Conservation (phyloP, 208 protist genomes). For the Trypanosoma lewisi region DNA sequence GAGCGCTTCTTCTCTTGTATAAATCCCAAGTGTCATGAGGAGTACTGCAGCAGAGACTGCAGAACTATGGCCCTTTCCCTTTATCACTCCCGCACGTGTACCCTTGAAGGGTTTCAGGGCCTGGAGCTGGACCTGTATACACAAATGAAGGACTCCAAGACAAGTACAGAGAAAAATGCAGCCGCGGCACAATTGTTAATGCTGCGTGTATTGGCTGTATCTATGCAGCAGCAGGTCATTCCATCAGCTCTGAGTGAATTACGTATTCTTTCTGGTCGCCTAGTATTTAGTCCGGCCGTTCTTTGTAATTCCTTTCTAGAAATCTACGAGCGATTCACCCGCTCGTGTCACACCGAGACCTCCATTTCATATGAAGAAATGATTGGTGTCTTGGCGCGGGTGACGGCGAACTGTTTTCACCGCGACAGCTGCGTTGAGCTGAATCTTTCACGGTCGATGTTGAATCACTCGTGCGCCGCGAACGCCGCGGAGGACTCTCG, state of each 20-base stretch:
- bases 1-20: conserved; percentile 66
- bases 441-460: conserved; percentile 64
- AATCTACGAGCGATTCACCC: conserved; percentile 71
- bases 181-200: conserved; percentile 79
- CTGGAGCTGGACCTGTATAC: conserved; percentile 83
- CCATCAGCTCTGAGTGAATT: conserved; percentile 71
- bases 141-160: conserved; percentile 49
- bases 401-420: conserved; percentile 77
- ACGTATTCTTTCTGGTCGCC: conserved; percentile 61
- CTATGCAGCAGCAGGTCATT: conserved; percentile 47
- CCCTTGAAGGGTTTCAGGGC: conserved; percentile 62
- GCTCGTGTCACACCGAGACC: conserved; percentile 56
- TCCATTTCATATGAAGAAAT: conserved; percentile 83
- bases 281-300: conserved; percentile 61
- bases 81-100: conserved; percentile 76
- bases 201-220: conserved; percentile 61
- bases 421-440: conserved; percentile 56
- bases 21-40: conserved; percentile 78
- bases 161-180: conserved; percentile 47
- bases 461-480: conserved; percentile 84
- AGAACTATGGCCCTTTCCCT: conserved; percentile 44
- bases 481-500: conserved; percentile 59
- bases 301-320: conserved; percentile 56
- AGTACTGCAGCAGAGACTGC: conserved; percentile 89
- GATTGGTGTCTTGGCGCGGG: conserved; percentile 59